Conservation (phyloP, 2,329 filamentous ascomycete species). For the Pyrenophora seminiperda region DNA sequence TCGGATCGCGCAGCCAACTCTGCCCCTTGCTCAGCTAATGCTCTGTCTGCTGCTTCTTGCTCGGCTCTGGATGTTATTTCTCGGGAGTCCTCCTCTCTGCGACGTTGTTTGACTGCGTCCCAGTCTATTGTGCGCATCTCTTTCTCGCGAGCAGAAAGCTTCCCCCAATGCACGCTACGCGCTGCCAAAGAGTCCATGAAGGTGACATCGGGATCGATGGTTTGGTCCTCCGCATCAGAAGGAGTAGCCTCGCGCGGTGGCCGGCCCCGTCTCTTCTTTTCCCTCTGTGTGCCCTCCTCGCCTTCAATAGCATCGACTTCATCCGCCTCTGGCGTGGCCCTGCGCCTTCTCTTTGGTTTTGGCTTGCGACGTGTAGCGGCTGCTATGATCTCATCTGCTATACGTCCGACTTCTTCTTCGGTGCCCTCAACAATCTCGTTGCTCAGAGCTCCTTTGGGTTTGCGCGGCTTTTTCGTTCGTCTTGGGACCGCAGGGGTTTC, state of each 20-base stretch:
- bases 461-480: constrained; percentile 39
- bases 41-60: constrained; percentile 31
- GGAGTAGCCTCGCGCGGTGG: constrained; percentile 41
- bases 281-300: constrained; percentile 11
- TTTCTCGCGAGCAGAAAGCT: constrained; percentile 74
- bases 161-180: constrained; percentile 68
- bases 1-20: constrained; percentile 20
- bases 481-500: constrained; percentile 23
- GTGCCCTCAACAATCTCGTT: constrained; percentile 11
- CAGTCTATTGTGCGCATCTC: constrained; percentile 72
- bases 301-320: constrained; percentile 12
- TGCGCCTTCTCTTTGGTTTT: constrained; percentile 25
- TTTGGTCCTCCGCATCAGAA: constrained; percentile 46
- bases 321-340: constrained; percentile 16
- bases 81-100: constrained; percentile 42
- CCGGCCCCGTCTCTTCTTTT: constrained; percentile 33
- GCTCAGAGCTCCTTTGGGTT: constrained; percentile 25
- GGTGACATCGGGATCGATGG: constrained; percentile 68
- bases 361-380: constrained; percentile 20
- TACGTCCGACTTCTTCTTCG: constrained; percentile 16
- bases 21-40: constrained; percentile 22
- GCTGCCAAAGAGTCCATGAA: constrained; percentile 76
- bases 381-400: constrained; percentile 17
- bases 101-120: constrained; percentile 54
- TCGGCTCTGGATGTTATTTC: constrained; percentile 28